Percentiles rank a stretch among this genome's conserved stretches.
These are phyloP conservation scores for Saccharomycopsis fermentans DNA, from an alignment of 805 yeast species.

Conservation along the genomic window DNA sequence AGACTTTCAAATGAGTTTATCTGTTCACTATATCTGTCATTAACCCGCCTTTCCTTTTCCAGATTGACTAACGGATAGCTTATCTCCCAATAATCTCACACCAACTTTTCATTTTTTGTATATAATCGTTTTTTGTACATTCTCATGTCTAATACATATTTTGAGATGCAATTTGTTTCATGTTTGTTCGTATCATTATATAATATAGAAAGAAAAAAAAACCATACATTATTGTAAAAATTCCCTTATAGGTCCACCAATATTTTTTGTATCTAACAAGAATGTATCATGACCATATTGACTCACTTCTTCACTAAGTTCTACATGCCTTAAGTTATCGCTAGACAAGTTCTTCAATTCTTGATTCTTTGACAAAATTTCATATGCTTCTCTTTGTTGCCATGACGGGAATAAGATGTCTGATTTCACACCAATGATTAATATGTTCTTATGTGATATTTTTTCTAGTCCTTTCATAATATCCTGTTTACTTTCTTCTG, in stretches of 20 bases:
- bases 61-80: not conserved
- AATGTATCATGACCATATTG: slow-evolving; percentile 90
- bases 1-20: not conserved
- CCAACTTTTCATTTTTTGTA: not conserved
- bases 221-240: slow-evolving; percentile 43
- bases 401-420: slow-evolving; percentile 88
- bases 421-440: slow-evolving; percentile 87
- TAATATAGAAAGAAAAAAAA: slow-evolving; percentile 11
- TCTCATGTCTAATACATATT: not conserved
- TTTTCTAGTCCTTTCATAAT: slow-evolving; percentile 54
- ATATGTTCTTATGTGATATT: slow-evolving; percentile 51
- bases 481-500: slow-evolving; percentile 51
- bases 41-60: no score
- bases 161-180: not conserved
- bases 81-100: not conserved
- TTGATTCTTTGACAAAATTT: slow-evolving; percentile 36
- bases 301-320: slow-evolving; percentile 66
- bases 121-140: not conserved
- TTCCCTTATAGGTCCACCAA: slow-evolving; percentile 63
- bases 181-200: not conserved
- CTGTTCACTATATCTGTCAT: not conserved
- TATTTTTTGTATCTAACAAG: slow-evolving; percentile 63
- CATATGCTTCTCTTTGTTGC: slow-evolving; percentile 82
- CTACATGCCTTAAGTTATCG: slow-evolving; percentile 49
- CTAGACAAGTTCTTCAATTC: slow-evolving; percentile 22